These are phyloP conservation scores for Acanthamoeba castellanii DNA, from an alignment of 208 protist species.

Conservation along the genomic window DNA sequence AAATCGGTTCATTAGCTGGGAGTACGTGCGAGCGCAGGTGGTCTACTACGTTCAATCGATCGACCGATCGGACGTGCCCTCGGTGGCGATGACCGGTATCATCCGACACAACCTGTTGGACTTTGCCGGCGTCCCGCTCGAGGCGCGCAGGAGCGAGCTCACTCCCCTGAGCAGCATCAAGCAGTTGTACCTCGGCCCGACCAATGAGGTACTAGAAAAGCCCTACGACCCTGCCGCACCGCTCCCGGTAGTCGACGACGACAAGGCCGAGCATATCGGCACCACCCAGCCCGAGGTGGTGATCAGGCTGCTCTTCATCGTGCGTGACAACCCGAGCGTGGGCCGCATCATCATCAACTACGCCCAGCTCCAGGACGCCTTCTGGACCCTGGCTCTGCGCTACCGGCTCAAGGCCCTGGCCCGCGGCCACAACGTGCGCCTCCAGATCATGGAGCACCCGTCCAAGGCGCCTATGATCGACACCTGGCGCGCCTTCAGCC, in stretches of 20 bases:
- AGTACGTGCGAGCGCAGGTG: not conserved
- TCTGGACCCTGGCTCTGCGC: not conserved
- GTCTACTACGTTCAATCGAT: constrained; percentile 8
- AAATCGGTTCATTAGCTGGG: not conserved
- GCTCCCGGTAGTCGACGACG: not conserved
- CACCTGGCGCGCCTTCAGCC: not conserved
- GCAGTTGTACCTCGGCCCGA: not conserved
- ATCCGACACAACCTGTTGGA: constrained; percentile 17
- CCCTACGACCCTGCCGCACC: not conserved
- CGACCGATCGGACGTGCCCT: constrained; percentile 27
- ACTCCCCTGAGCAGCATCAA: not conserved
- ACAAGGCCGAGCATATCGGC: not conserved
- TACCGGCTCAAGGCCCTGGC: not conserved
- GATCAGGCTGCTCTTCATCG: constrained; percentile 20
- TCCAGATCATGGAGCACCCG: not conserved
- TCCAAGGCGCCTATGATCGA: not conserved
- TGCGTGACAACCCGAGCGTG: not conserved
- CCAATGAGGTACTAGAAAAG: not conserved
- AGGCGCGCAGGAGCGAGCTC: not conserved
- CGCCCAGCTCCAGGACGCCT: not conserved
- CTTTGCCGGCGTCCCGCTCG: not conserved
- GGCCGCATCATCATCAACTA: constrained; percentile 26
- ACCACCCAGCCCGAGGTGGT: not conserved
- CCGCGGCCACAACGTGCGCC: not conserved
- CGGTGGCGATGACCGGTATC: not conserved